These are phyloP conservation scores for Penicillium cosmopolitanum DNA, from an alignment of 495 filamentous ascomycete genomes.

Conservation along the genomic window DNA sequence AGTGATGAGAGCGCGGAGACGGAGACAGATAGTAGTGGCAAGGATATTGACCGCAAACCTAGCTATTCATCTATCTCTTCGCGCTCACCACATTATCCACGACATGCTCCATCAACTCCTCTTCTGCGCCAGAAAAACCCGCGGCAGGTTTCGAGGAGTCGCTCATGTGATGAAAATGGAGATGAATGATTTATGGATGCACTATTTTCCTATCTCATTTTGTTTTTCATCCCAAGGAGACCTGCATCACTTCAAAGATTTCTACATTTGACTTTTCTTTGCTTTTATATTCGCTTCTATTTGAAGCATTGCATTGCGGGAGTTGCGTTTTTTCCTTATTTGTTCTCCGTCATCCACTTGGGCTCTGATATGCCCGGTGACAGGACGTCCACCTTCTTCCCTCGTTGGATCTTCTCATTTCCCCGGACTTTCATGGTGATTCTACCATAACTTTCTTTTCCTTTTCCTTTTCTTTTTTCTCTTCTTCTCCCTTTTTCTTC, in stretches of 20 bases:
- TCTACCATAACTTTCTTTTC: conserved; percentile 12
- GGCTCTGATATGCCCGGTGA: background rate
- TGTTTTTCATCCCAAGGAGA: background rate
- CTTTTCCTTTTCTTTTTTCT: background rate
- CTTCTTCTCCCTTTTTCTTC: conserved; percentile 6
- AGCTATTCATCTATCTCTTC: conserved; percentile 26
- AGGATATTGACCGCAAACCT: conserved; percentile 41
- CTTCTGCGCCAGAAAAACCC: conserved; percentile 33
- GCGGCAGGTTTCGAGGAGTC: conserved; percentile 32
- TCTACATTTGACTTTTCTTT: background rate
- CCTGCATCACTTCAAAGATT: background rate
- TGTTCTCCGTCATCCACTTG: background rate
- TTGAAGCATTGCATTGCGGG: background rate
- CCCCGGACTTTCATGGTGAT: background rate
- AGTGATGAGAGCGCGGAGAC: conserved; percentile 38
- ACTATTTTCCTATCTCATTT: background rate
- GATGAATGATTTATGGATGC: conserved; percentile 21
- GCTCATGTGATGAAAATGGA: conserved; percentile 36
- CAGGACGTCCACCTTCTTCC: conserved; percentile 4
- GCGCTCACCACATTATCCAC: conserved; percentile 29
- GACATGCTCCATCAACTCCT: conserved; percentile 45
- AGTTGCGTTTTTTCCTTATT: background rate
- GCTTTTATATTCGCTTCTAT: background rate
- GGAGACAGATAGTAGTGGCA: conserved; percentile 51
- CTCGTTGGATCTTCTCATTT: conserved; percentile 7